Base-by-base conservation (phyloP, 306 rosid genomes). In the Echinosophora koreensis region DNA sequence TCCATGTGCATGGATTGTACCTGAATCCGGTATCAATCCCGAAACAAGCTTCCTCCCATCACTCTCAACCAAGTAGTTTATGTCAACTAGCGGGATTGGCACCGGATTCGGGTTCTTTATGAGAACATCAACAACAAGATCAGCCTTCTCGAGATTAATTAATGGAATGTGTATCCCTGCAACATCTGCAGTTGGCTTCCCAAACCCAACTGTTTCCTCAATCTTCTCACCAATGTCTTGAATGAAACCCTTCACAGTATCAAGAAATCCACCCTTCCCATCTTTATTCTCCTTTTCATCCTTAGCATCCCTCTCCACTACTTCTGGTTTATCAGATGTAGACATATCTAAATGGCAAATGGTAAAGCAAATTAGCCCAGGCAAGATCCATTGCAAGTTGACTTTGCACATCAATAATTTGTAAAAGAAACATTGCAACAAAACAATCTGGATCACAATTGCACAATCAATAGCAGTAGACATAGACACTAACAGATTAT, bases 161-260 rank as follows among this genome's bases (percentile, higher is more conserved):
- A n/a, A 17, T 15, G 93, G 86, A 76, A 93, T 73, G 79, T 88
- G 97, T 63, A 93, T 73, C 0, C 28, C 95, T 1, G 86, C 5
- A 7, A 93, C 90, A 80, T 93, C 95, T 0, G 97, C 98, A 2
- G 90, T 89, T 9, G 98, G 98, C 74, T 89, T 93, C 42, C 97
- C 95, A 10, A 93, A 93, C 47, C 97, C 93, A 51, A 91, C 71
- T 2, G 86, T 42, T 63, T 54, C 97, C 78, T 91, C 95, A 44
- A 93, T 88, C 83, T 93, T 93, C 81, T 93, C 95, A 1, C 97
- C 97, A 27, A 91, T 77, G 77, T 93, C 97, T 0, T 87, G 86
- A 75, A 93, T 88, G 86, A 93, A 93, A 78, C 64, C 95, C 87
- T 93, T 89, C 55, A 93, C 92, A 30, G 82, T 88, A 4, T 64